Conservation (phyloP, 2,329 filamentous ascomycete species). For the Coniochaeta sp. region DNA sequence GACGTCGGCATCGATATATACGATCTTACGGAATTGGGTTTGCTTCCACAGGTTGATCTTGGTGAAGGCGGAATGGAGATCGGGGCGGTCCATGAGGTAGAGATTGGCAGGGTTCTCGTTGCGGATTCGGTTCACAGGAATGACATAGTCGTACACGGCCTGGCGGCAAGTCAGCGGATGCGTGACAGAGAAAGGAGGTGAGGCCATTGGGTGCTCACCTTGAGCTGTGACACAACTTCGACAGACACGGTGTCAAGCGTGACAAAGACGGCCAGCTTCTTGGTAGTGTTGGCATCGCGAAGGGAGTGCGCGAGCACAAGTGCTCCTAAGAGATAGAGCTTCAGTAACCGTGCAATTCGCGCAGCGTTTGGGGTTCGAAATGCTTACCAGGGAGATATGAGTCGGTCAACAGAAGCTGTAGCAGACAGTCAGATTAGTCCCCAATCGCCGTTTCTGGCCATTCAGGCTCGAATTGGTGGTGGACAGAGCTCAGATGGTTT, state of each 20-base stretch:
- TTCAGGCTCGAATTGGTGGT: not conserved
- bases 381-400: conserved; percentile 79
- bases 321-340: conserved; percentile 55
- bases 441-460: not conserved
- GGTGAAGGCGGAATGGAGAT: conserved; percentile 88
- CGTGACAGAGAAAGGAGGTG: not conserved
- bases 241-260: conserved; percentile 72
- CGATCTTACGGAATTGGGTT: conserved; percentile 81
- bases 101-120: conserved; percentile 77
- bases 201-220: conserved; percentile 40
- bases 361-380: conserved; percentile 7
- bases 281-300: conserved; percentile 79
- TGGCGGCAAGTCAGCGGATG: conserved; percentile 29
- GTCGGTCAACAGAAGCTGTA: conserved; percentile 85
- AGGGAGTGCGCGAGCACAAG: conserved; percentile 91
- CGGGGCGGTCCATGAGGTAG: conserved; percentile 82
- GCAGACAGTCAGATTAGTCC: conserved; percentile 12
- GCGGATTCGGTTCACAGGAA: conserved; percentile 73
- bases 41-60: conserved; percentile 95
- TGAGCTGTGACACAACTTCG: conserved; percentile 71
- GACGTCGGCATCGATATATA: conserved; percentile 91
- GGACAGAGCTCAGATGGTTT: not conserved
- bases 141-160: conserved; percentile 81
- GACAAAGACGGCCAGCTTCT: conserved; percentile 78
- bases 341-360: conserved; percentile 14